Base-by-base conservation (phyloP, 2,329 filamentous ascomycete species). In the Chaetomium sp. region DNA sequence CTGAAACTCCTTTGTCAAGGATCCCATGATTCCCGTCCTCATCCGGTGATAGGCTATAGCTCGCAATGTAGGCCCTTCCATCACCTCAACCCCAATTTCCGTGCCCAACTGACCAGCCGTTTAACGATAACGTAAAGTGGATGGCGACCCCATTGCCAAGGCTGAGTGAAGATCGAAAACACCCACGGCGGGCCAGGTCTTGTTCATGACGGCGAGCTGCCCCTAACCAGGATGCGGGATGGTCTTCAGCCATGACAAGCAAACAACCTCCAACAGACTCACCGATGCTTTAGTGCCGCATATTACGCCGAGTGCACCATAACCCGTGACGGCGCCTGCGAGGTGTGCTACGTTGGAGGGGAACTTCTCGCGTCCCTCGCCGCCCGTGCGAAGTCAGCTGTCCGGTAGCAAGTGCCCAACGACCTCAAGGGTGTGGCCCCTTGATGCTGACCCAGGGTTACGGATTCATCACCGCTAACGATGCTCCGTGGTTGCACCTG, bases 161-260 rank as follows among this genome's bases (percentile, higher is more conserved):
- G 19, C 31, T 23, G 31, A 23, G 31, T 23, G 23, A 33, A 33
- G 12, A 27, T 13, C 8, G 23, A 38, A 21, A 3, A n/a, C 21
- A 10, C 31, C 7, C 3, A 6, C 29, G 19, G 4, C 19, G 6
- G 2, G 6, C 21, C 29, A 21, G 4, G 27, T 27, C 51, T 21
- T 33, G 5, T 10, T 9, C 21, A 27, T n/a, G 25, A 19, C 35
- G 25, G 38, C 23, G 29, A 29, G 29, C 29, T 50, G 27, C n/a
- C 42, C 42, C 27, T 19, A 29, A 51, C 60, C 38, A 31, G 38
- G 60, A 62, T 9, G 38, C 60, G 35, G n/a, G 27, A 25, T 38
- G 31, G 21, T 21, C 29, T 12, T 19, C 13, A 29, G 21, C 45
- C n/a, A 38, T n/a, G 19, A 27, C 16, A 23, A n/a, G 35, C 21